phyloP scores from a whole-genome alignment of 106 monocot genomes.

The Apostasia ramifera region DNA sequence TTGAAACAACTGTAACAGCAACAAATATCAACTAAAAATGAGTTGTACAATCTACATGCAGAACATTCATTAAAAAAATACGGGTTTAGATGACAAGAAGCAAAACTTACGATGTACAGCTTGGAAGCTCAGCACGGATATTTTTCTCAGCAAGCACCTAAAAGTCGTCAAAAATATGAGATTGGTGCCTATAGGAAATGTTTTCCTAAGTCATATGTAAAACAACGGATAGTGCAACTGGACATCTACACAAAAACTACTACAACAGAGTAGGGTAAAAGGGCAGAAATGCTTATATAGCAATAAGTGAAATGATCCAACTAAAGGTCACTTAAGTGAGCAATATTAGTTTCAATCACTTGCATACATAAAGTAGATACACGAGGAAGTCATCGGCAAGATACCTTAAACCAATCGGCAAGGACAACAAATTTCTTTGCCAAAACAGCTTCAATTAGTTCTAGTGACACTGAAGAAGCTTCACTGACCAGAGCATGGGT shows the following conservation, averaged over 20 bases:
- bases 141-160: slow-evolving; percentile 61
- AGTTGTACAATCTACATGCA: neutral
- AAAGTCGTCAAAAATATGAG: slow-evolving; percentile 1
- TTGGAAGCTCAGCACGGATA: slow-evolving; percentile 60
- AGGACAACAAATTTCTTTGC: slow-evolving; percentile 54
- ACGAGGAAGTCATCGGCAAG: neutral
- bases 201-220: neutral
- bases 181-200: neutral
- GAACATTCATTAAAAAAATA: neutral
- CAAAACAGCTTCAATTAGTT: slow-evolving; percentile 63
- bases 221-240: neutral
- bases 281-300: neutral
- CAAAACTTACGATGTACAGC: slow-evolving; percentile 47
- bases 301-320: neutral
- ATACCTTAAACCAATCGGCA: slow-evolving; percentile 67
- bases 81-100: neutral
- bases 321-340: neutral
- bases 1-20: neutral
- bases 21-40: neutral
- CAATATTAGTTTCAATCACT: neutral
- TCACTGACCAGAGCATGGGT: slow-evolving; percentile 76
- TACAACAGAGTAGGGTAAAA: neutral
- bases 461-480: slow-evolving; percentile 42
- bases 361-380: neutral
- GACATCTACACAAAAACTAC: neutral